Conservation (phyloP, 257 asterid genomes). For the Anisodus tanguticus region DNA sequence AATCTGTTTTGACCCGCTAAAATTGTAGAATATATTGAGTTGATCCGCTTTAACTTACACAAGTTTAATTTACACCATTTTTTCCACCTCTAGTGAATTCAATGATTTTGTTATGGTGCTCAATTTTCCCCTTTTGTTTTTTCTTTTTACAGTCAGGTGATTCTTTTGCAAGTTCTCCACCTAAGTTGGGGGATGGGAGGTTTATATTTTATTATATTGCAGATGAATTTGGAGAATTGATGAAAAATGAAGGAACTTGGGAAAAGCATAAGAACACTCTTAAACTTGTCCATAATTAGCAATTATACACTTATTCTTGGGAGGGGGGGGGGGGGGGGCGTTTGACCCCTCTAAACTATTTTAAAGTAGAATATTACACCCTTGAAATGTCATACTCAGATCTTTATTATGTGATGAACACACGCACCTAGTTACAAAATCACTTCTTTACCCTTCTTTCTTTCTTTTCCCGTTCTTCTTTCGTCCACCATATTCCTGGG, state of each 20-base stretch:
- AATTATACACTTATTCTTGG: too few relatives aligned
- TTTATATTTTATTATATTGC: constrained; percentile 62
- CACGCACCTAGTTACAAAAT: too few relatives aligned
- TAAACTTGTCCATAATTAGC: too few relatives aligned
- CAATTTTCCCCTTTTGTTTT: not conserved
- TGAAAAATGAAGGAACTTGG: constrained; percentile 63
- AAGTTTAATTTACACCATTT: not conserved
- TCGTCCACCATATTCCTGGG: too few relatives aligned
- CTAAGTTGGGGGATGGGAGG: constrained; percentile 70
- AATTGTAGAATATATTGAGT: not conserved
- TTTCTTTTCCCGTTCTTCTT: too few relatives aligned
- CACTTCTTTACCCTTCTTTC: too few relatives aligned
- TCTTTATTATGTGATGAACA: too few relatives aligned
- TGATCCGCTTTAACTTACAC: not conserved
- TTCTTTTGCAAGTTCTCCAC: constrained; percentile 30
- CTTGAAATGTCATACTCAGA: too few relatives aligned
- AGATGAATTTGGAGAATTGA: constrained; percentile 70
- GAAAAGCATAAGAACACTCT: too few relatives aligned
- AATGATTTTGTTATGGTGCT: not conserved
- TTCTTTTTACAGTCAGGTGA: constrained; percentile 65
- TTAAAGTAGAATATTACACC: too few relatives aligned
- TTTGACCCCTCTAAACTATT: too few relatives aligned
- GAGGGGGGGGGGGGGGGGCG: too few relatives aligned
- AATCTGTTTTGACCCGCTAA: not conserved
- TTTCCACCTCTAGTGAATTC: constrained; percentile 6